Evolutionary conservation across 164 flowering plant genomes (phyloP), one percentile per base, ranked within the genome.

Genomic region (Cinnamomum chago): DNA sequence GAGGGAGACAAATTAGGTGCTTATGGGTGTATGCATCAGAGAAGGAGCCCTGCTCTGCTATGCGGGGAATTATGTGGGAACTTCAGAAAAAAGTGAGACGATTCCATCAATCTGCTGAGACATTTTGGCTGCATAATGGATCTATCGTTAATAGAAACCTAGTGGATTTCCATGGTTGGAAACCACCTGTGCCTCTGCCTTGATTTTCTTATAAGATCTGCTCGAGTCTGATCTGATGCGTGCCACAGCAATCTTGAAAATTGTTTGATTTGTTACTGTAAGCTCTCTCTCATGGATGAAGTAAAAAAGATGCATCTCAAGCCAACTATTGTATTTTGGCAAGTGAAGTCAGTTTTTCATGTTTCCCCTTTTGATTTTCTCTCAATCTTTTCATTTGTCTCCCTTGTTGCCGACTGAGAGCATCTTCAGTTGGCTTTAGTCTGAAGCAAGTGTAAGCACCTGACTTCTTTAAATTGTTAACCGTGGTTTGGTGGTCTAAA

Each of bases 71-170:
- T 60, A 2, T 93, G 83, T 91, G 99, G 99, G 99, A 95, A 71
- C 95, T 92, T 67, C 98, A 93, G 79, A 85, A 90, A 79, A 93
- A 89, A 83, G 92, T 88, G 72, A 89, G 99, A 79, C 79, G 58
- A 50, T 95, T 95, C 76, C 97, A 91, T 75, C 99, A 93, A 72
- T 95, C 99, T 1, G 51, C 88, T 1, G 97, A 95, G 78, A 93
- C 99, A 24, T 95, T 95, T 78, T 95, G 99, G 99, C 82, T 95
- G 79, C 99, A 95, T 75, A 93, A 93, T 62, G 85, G 90, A 35
- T 79, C 94, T 20, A 65, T 91, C 62, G 90, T 95, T 14, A 90
- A 92, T 75, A 84, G 95, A 81, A 79, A 92, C 75, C 77, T 93
- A 78, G 86, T 84, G 4, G 79, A 83, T 51, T 92, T 95, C 70